phyloP scores from a whole-genome alignment of 345 rosid species.

The Rubroshorea leprosula region DNA sequence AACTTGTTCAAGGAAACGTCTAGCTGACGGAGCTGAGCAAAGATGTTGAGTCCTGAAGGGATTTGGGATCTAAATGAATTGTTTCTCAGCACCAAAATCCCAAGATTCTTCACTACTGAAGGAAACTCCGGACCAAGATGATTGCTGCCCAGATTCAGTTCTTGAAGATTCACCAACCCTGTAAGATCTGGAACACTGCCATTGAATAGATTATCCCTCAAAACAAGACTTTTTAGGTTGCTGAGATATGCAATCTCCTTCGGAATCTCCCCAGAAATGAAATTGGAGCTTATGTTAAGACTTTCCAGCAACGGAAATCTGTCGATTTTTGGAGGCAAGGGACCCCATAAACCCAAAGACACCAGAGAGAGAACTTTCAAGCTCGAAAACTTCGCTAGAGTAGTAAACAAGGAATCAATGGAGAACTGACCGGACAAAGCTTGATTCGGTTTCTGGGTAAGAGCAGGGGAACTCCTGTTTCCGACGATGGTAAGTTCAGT shows the following conservation, averaged over 20 bases:
- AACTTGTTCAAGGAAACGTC: slow-evolving; percentile 60
- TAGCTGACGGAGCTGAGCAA: slow-evolving; percentile 42
- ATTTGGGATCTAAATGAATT: slow-evolving; percentile 63
- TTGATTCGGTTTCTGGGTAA: slow-evolving; percentile 12
- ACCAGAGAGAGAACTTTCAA: slow-evolving; percentile 59
- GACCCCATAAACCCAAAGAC: slow-evolving; percentile 77
- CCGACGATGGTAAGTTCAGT: slow-evolving; percentile 59
- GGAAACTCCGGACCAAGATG: slow-evolving; percentile 63
- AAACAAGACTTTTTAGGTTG: slow-evolving; percentile 52
- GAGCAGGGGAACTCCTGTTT: slow-evolving; percentile 44
- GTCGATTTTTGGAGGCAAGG: slow-evolving; percentile 49
- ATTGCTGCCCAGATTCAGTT: slow-evolving; percentile 55
- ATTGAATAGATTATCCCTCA: slow-evolving; percentile 51
- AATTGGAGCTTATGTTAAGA: slow-evolving; percentile 70
- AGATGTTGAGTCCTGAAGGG: slow-evolving; percentile 37
- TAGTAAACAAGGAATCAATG: slow-evolving; percentile 61
- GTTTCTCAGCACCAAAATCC: slow-evolving; percentile 37
- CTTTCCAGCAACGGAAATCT: slow-evolving; percentile 47
- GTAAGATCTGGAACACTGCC: slow-evolving; percentile 64
- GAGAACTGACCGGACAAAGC: slow-evolving; percentile 47
- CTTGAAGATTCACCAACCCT: slow-evolving; percentile 35
- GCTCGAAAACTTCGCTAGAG: slow-evolving; percentile 54
- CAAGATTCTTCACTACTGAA: slow-evolving; percentile 39
- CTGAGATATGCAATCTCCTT: slow-evolving; percentile 37
- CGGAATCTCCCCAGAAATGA: slow-evolving; percentile 59